These are phyloP conservation scores for Leccinum aurantiacum DNA, from an alignment of 768 basidiomycete species.

Conservation along the genomic window DNA sequence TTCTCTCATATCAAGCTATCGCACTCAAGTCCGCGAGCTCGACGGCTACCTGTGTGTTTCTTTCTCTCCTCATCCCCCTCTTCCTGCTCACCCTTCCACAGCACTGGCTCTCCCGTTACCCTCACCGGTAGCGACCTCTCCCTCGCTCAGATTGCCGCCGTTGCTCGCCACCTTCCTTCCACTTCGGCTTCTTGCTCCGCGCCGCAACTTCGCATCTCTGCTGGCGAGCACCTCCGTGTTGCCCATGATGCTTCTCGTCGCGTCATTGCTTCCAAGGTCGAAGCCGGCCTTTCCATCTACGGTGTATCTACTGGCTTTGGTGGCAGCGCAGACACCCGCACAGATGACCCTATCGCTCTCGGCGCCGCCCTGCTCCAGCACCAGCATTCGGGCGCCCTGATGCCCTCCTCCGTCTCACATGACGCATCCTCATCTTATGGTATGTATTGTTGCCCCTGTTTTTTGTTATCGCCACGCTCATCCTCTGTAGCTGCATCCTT, in stretches of 20 bases:
- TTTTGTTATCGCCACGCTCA: neutral
- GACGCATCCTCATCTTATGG: neutral
- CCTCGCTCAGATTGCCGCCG: conserved; percentile 75
- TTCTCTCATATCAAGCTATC: conserved; percentile 52
- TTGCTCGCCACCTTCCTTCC: conserved; percentile 54
- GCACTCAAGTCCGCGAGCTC: conserved; percentile 60
- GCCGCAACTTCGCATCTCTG: conserved; percentile 24
- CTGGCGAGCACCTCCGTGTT: conserved; percentile 35
- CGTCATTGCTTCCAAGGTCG: conserved; percentile 1
- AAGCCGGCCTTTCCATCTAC: conserved; percentile 64
- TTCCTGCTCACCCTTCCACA: conserved; percentile 26
- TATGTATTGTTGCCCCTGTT: neutral
- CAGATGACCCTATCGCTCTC: conserved; percentile 67
- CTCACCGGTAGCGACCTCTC: conserved; percentile 73
- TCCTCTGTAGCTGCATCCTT: conserved; percentile 33
- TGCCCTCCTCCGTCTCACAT: conserved; percentile 49
- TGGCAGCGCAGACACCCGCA: conserved; percentile 86
- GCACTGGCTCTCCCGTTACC: conserved; percentile 59
- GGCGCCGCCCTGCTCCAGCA: conserved; percentile 85
- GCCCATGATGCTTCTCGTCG: conserved; percentile 61
- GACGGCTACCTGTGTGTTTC: conserved; percentile 57
- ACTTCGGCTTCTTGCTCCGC: conserved; percentile 39
- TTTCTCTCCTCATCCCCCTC: neutral
- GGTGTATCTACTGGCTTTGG: conserved; percentile 87
- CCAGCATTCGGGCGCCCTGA: conserved; percentile 68